Evolutionary conservation across 2,329 filamentous ascomycete species (phyloP), one percentile per base, ranked within the genome.

Genomic region (Pseudofabraea citricarpa): DNA sequence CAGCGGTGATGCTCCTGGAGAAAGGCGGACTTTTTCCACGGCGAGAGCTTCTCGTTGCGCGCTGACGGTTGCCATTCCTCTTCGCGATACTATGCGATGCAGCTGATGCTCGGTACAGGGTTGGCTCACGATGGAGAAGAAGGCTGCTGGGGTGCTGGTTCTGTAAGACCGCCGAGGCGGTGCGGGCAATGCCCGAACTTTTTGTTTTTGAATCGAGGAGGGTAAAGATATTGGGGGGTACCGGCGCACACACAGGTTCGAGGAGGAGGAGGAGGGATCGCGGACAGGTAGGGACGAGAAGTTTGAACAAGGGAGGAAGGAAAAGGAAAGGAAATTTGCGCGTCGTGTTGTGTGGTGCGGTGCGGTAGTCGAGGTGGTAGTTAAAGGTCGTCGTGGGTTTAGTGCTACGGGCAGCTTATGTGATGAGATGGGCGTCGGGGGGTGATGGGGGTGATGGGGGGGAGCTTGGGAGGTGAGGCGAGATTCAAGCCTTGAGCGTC

Each of bases 51-150:
- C 55, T 49, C 52, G 43, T 19, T 51, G 51, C 22, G 48, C 40
- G 37, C 44, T 54, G 43, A 58, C 50, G 7, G 56, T 55, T 15
- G 55, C 52, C 60, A 62, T 62, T 43, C n/a, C n/a, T n/a, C n/a
- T 35, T 54, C 39, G 21, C 23, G 24, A 15, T 9, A 31, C 36
- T 42, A 15, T 35, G 27, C 27, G 27, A 31, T 35, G 26, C 22
- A n/a, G 12, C 26, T 32, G n/a, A 29, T 26, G 41, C 27, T 44
- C 47, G 43, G 40, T 37, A 31, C 31, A 40, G 33, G 26, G 21
- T 38, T 37, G 31, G 13, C 13, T 31, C 27, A 15, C 6, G 5
- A 15, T 6, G n/a, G 39, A 26, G 43, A 36, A 33, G 18, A 23
- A 32, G 21, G 36, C n/a, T n/a, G 18, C 32, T 16, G 44, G 21